A percentile compares a stretch with the other conserved stretches of the same genome.
Conservation (phyloP, 2,329 filamentous ascomycete species). For the Diaporthe citri region DNA sequence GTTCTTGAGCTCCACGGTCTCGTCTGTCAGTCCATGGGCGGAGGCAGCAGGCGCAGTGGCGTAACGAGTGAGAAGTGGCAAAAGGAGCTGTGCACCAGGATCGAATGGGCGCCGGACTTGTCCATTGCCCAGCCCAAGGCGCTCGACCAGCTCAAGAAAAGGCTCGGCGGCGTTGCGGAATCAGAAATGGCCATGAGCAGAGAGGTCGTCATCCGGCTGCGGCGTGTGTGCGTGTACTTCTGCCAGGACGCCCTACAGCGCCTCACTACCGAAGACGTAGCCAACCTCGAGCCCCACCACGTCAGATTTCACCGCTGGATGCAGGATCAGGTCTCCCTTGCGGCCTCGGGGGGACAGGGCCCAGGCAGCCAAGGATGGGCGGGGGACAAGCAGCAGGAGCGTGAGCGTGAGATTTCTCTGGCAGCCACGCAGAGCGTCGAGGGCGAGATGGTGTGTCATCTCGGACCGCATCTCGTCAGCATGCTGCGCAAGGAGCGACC, state of each 20-base stretch:
- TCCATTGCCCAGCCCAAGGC: neutral
- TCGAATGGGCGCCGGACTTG: neutral
- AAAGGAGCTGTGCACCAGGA: neutral
- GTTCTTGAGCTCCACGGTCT: neutral
- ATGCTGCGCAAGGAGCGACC: constrained; percentile 49
- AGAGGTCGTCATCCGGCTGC: neutral
- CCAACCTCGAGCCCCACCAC: constrained; percentile 5
- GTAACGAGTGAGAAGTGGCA: neutral
- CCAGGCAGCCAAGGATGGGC: constrained; percentile 19
- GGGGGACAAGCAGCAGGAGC: neutral
- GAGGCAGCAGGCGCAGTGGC: too few species aligned
- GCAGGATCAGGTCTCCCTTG: neutral
- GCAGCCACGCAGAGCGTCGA: constrained; percentile 44
- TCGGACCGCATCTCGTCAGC: constrained; percentile 48
- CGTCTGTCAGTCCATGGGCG: neutral
- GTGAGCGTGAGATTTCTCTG: neutral
- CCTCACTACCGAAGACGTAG: neutral
- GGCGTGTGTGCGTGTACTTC: constrained; percentile 37
- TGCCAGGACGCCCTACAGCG: neutral
- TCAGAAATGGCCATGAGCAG: neutral
- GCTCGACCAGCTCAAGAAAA: neutral
- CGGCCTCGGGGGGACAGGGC: neutral
- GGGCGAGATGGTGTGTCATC: constrained; percentile 47
- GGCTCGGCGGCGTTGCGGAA: too few species aligned
- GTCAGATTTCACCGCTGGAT: constrained; percentile 25